Conservation (phyloP, 2,329 filamentous ascomycete genomes). For the Talaromyces sp. region DNA sequence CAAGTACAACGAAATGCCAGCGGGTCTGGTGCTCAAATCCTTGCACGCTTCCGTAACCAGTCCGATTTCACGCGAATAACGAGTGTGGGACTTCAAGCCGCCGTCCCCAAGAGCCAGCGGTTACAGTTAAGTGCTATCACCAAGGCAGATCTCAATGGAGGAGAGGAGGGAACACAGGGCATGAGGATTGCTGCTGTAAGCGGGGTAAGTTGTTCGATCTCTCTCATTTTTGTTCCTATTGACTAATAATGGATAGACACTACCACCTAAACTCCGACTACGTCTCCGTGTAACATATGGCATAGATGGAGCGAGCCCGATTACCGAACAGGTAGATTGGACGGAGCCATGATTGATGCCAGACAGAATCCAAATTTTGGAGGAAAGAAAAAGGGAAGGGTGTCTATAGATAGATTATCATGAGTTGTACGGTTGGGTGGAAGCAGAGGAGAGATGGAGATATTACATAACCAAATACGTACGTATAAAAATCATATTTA, state of each 20-base stretch:
- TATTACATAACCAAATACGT: constrained; percentile 10
- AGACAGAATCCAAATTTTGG: neutral
- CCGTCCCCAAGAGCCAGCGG: constrained; percentile 94
- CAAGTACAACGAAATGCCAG: constrained; percentile 70
- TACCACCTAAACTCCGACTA: constrained; percentile 67
- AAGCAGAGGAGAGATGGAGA: neutral
- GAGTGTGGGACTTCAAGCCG: constrained; percentile 82
- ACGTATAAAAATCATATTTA: constrained; percentile 11
- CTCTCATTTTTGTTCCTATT: neutral
- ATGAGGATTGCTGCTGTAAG: constrained; percentile 84
- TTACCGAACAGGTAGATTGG: constrained; percentile 96
- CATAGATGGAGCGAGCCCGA: constrained; percentile 64
- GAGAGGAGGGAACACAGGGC: constrained; percentile 79
- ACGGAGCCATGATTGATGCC: constrained; percentile 61
- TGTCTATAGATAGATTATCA: constrained; percentile 2
- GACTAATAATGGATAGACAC: constrained; percentile 56
- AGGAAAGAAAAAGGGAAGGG: neutral
- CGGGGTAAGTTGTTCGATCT: constrained; percentile 64
- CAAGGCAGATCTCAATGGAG: constrained; percentile 69
- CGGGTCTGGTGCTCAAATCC: constrained; percentile 69
- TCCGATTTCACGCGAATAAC: constrained; percentile 64
- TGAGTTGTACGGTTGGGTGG: neutral
- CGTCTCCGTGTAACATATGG: constrained; percentile 80
- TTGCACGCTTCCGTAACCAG: constrained; percentile 78
- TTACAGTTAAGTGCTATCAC: constrained; percentile 89